Base-by-base conservation (phyloP, 2,329 filamentous ascomycete genomes). In the Exophiala mesophila region DNA sequence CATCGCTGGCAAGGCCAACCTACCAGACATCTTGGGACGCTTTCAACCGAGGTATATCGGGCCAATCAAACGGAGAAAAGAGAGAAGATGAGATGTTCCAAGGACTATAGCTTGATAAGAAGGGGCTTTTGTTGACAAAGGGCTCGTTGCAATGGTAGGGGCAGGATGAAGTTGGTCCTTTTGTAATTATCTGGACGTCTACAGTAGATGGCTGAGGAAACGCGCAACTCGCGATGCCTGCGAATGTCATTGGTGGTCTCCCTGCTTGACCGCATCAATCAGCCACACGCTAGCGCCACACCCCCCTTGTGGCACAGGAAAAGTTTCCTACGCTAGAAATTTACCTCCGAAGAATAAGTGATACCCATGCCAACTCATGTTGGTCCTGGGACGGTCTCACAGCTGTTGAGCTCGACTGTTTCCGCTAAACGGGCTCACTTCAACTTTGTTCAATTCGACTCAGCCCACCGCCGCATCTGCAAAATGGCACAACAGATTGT, bases 1-100 rank as follows among this genome's bases (percentile, higher is more conserved):
- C 44, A 39, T 52, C 36, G 19, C 40, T 31, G 20, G 20, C 45
- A 44, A 42, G 49, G 47, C 41, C 34, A n/a, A 56, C 64, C 53
- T 58, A 70, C 67, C 67, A 54, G 67, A 70, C 67, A 70, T 70
- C 55, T 55, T 63, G 57, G 54, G 32, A 29, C 38, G 35, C 38
- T 31, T 40, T 45, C 38, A 39, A 45, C 40, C 45, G 42, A 45
- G 34, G 43, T 28, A 39, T 13, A 18, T 44, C 24, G 39, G 17
- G 41, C 48, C 44, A 40, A 42, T 42, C 40, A 34, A 38, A 34
- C 23, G 28, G 36, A 21, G 21, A 10, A 29, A 29, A 47, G 43
- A 41, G 15, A 39, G 41, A n/a, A 23, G 17, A 16, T 17, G 37
- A 30, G n/a, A 19, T 30, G 32, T 15, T 20, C 9, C 17, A 16